Evolutionary conservation across 2,329 filamentous ascomycete genomes (phyloP).

Genomic region (Trichoderma sp.): DNA sequence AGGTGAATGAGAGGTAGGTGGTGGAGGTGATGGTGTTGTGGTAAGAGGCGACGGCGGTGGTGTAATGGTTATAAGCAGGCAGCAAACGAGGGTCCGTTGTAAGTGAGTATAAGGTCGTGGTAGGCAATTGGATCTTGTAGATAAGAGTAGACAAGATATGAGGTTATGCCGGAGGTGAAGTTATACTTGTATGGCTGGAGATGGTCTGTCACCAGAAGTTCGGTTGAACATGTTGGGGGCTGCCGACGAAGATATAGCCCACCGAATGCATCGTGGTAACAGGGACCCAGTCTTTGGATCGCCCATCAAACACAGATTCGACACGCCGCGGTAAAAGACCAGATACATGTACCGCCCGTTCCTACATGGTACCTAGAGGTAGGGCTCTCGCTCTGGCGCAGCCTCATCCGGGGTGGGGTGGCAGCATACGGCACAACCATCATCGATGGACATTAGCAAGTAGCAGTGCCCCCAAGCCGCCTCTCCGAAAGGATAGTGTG

Average conservation of each 20-base stretch:
- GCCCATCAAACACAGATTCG: constrained; percentile 21
- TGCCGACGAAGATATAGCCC: constrained; percentile 21
- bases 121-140: not conserved
- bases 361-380: constrained; percentile 9
- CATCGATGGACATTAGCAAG: not conserved
- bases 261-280: constrained; percentile 17
- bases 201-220: constrained; percentile 12
- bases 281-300: constrained; percentile 16
- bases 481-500: not conserved
- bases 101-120: not conserved
- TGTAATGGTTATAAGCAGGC: not conserved
- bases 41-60: not conserved
- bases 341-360: constrained; percentile 2
- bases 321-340: constrained; percentile 13
- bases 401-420: constrained; percentile 24
- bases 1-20: not conserved
- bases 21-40: not conserved
- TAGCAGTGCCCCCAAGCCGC: constrained; percentile 1
- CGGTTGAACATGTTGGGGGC: constrained; percentile 19
- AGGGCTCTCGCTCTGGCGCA: constrained; percentile 17
- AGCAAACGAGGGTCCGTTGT: constrained; percentile 11
- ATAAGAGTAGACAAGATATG: not conserved
- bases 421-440: not conserved
- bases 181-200: constrained; percentile 7
- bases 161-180: not conserved